phyloP scores from a whole-genome alignment of 1,284 basidiomycete species.

The Uromyces viciae-fabae region DNA sequence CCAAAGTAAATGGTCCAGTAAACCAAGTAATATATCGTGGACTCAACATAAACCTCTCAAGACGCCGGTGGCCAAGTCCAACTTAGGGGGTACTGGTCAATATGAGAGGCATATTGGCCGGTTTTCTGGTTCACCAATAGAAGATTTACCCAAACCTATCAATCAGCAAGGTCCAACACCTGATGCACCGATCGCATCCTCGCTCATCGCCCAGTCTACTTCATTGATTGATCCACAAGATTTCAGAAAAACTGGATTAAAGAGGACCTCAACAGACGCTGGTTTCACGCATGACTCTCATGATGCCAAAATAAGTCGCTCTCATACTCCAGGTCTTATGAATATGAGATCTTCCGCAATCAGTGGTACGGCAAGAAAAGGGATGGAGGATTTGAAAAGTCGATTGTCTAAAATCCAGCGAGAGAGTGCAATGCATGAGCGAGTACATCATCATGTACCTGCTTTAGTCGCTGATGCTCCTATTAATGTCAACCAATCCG shows the following conservation, averaged over 20 bases:
- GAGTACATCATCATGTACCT: conserved; percentile 20
- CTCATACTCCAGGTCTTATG: conserved; percentile 30
- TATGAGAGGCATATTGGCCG: not conserved
- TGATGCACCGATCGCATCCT: not conserved
- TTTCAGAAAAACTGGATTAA: conserved; percentile 22
- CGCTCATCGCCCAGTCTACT: conserved; percentile 1
- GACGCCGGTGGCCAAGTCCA: conserved; percentile 24
- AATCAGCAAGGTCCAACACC: not conserved
- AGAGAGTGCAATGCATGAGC: conserved; percentile 42
- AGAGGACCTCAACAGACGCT: conserved; percentile 41
- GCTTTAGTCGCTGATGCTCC: not conserved
- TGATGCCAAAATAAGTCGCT: conserved; percentile 37
- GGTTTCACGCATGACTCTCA: conserved; percentile 39
- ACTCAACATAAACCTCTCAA: conserved; percentile 35
- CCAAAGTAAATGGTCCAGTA: conserved; percentile 43
- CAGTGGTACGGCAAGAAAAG: conserved; percentile 13
- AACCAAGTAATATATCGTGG: conserved; percentile 11
- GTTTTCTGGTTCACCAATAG: conserved; percentile 9
- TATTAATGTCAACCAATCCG: not conserved
- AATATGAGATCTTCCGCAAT: conserved; percentile 1
- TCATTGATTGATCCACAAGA: conserved; percentile 16
- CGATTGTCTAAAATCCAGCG: conserved; percentile 34
- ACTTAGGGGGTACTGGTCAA: conserved; percentile 11
- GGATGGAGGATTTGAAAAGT: conserved; percentile 39
- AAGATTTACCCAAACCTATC: conserved; percentile 16